Conservation (phyloP, 2,329 filamentous ascomycete species). For the Pyricularia pennisetigena region DNA sequence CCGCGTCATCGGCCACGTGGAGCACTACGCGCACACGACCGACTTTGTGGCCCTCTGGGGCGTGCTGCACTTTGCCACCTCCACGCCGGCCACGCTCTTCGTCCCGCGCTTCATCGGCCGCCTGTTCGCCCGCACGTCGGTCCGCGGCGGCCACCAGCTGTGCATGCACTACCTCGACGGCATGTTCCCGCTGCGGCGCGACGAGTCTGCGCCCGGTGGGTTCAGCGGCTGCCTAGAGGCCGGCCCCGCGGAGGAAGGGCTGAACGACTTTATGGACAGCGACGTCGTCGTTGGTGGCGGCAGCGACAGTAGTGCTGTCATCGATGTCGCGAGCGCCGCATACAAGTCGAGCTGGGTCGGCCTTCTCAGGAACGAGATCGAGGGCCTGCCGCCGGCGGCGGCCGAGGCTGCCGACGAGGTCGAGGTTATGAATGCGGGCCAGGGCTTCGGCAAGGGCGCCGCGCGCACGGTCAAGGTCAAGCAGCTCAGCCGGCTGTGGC, state of each 20-base stretch:
- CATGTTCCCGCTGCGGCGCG: conserved; percentile 45
- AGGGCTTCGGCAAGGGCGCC: conserved; percentile 12
- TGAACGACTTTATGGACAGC: conserved; percentile 52
- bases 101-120: conserved; percentile 52
- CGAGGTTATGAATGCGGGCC: background rate
- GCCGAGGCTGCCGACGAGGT: conserved; percentile 7
- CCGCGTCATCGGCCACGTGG: conserved; percentile 57
- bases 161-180: conserved; percentile 52
- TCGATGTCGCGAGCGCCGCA: conserved; percentile 32
- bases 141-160: conserved; percentile 46
- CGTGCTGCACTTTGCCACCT: conserved; percentile 54
- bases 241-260: conserved; percentile 27
- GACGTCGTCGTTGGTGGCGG: conserved; percentile 34
- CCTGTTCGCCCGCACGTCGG: conserved; percentile 44
- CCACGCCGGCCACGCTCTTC: conserved; percentile 27
- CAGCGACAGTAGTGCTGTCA: conserved; percentile 24
- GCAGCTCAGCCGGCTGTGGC: conserved; percentile 52
- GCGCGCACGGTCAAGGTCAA: conserved; percentile 37
- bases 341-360: conserved; percentile 38
- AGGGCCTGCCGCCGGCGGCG: conserved; percentile 16
- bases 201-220: conserved; percentile 14
- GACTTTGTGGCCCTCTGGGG: conserved; percentile 72
- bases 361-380: conserved; percentile 26
- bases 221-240: conserved; percentile 16
- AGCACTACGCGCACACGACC: conserved; percentile 67